Conservation (phyloP, 2,329 filamentous ascomycete genomes). For the Elsinoe perseae region DNA sequence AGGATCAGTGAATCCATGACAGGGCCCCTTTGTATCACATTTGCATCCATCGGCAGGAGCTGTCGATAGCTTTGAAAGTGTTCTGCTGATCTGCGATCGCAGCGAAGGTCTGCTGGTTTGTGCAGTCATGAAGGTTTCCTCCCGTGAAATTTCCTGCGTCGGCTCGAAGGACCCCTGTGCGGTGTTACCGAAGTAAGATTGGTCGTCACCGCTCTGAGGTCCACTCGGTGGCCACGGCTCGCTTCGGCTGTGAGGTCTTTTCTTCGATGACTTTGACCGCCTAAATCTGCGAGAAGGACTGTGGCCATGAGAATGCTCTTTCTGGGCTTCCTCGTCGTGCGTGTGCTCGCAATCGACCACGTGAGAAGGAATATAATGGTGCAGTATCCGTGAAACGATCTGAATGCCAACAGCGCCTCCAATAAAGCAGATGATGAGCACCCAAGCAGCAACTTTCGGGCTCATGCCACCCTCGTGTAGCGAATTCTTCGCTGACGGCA, state of each 20-base stretch:
- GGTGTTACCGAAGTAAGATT: constrained; percentile 17
- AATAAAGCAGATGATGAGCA: constrained; percentile 62
- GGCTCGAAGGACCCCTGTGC: constrained; percentile 14
- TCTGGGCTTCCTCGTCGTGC: constrained; percentile 47
- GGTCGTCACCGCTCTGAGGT: background rate
- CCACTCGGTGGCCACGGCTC: constrained; percentile 14
- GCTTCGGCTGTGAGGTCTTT: constrained; percentile 6
- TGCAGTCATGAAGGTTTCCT: constrained; percentile 10
- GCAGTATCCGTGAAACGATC: constrained; percentile 61
- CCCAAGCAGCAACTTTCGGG: constrained; percentile 58
- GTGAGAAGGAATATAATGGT: constrained; percentile 67
- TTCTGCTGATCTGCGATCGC: constrained; percentile 34
- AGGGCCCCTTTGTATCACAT: constrained; percentile 53
- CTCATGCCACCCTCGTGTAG: constrained; percentile 61
- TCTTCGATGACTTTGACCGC: background rate
- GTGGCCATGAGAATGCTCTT: constrained; percentile 25
- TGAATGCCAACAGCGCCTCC: constrained; percentile 70
- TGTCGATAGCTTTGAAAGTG: constrained; percentile 44
- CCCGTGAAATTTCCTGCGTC: background rate
- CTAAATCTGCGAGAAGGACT: constrained; percentile 8
- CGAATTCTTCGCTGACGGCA: constrained; percentile 76
- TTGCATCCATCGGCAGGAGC: constrained; percentile 32
- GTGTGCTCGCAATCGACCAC: constrained; percentile 73
- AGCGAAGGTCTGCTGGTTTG: constrained; percentile 33
- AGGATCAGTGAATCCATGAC: constrained; percentile 54